phyloP scores from a whole-genome alignment of 768 basidiomycete species.

The Boletales sp. region DNA sequence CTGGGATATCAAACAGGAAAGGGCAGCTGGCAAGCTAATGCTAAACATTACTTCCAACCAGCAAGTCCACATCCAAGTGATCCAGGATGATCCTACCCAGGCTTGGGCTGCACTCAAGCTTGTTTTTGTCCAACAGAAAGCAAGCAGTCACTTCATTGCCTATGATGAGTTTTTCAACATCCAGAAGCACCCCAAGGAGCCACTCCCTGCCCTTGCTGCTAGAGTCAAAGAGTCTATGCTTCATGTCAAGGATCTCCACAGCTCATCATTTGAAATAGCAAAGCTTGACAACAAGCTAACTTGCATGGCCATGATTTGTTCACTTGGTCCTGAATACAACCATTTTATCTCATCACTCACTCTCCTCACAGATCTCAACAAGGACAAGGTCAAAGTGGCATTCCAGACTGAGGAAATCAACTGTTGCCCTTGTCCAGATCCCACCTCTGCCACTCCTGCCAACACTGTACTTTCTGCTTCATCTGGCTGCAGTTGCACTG shows the following conservation, averaged over 20 bases:
- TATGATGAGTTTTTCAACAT: constrained; percentile 11
- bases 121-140: too few species aligned
- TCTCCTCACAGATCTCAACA: too few species aligned
- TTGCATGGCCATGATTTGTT: too few species aligned
- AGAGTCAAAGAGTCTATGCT: constrained; percentile 1
- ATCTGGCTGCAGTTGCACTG: too few species aligned
- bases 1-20: constrained; percentile 1
- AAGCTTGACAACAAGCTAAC: constrained; percentile 2
- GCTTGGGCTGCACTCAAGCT: too few species aligned
- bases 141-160: constrained; percentile 2
- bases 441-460: too few species aligned
- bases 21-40: neutral
- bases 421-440: too few species aligned
- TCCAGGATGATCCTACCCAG: neutral
- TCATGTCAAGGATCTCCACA: constrained; percentile 4
- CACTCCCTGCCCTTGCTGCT: constrained; percentile 1
- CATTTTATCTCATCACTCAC: too few species aligned
- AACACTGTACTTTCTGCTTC: too few species aligned
- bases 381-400: too few species aligned
- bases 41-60: neutral
- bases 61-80: neutral
- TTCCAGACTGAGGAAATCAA: too few species aligned
- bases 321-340: too few species aligned
- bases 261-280: neutral
- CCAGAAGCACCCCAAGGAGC: constrained; percentile 4